Base-by-base conservation (phyloP, 1,139 yeast species). In the Eremothecium coryli region DNA sequence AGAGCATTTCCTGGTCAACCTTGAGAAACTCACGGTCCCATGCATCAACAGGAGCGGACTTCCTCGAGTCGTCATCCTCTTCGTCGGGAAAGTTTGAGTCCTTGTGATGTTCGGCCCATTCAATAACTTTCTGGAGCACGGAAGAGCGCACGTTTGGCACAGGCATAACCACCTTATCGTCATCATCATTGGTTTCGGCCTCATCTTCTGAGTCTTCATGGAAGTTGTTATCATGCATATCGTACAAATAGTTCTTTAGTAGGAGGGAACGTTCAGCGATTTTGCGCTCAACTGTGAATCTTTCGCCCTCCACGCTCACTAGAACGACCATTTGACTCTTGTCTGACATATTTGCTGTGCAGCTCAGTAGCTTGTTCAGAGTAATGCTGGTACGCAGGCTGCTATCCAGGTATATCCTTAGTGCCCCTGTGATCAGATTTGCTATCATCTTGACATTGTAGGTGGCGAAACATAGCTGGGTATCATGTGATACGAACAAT, bases 1-100 rank as follows among this genome's bases (percentile, higher is more conserved):
- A 93, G 45, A 93, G 73, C 96, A 93, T 86, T 57, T 93, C 98
- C 61, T 93, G 98, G 61, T 93, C 98, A 27, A 93, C 97, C 49
- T 85, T 84, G 56, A 93, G 72, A 60, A 90, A 93, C 58, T 82
- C 85, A 60, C 84, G 84, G 63, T 93, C 98, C 98, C 98, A 93
- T 41, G 88, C 93, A 45, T 82, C 90, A 38, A 90, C 80, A 1
- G 90, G 90, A 4, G 85, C 84, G 4, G 84, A 71, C 50, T 82
- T 84, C 52, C 84, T 82, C 17, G 86, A 74, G 53, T 80, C 90
- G 44, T 81, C 93, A 41, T 77, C 82, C 40, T 80, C 88, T 33
- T 76, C 82, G 41, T 75, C 84, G 14, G 82, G 82, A 61, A 80
- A 80, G 18, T 71, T 71, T 29, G 90, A 82, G 55, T 84, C 84